phyloP scores from a whole-genome alignment of 306 rosid species.

The Hippophae rhamnoides region DNA sequence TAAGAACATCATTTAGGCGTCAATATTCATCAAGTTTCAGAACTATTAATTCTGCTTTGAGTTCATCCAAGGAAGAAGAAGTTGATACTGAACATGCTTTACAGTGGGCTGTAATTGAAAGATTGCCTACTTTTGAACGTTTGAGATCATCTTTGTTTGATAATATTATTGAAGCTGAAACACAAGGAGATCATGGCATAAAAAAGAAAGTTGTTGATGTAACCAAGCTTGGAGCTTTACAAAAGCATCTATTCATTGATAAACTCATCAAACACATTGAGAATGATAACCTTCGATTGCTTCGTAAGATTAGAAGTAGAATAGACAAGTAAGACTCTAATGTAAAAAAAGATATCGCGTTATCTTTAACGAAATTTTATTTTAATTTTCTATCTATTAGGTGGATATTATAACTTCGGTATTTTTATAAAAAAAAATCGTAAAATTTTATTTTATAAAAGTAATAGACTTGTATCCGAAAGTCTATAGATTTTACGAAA shows the following conservation, averaged over 20 bases:
- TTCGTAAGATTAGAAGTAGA: constrained; percentile 45
- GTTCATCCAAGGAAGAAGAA: constrained; percentile 7
- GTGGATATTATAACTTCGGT: too few relatives aligned
- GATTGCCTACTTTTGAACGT: constrained; percentile 43
- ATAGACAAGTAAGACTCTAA: constrained; percentile 36
- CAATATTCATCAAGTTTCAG: constrained; percentile 33
- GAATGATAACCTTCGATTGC: constrained; percentile 50
- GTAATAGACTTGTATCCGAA: too few relatives aligned
- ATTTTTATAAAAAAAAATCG: too few relatives aligned
- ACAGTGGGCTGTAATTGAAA: constrained; percentile 50
- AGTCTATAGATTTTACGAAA: too few relatives aligned
- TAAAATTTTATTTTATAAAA: too few relatives aligned
- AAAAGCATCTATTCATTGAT: constrained; percentile 45
- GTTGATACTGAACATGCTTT: constrained; percentile 15
- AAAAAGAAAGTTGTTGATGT: constrained; percentile 51
- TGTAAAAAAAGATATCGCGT: too few relatives aligned
- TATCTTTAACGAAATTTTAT: too few relatives aligned
- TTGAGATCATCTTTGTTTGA: constrained; percentile 54
- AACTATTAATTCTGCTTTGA: constrained; percentile 3
- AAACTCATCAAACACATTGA: constrained; percentile 53
- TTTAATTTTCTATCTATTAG: too few relatives aligned
- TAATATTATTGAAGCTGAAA: constrained; percentile 9
- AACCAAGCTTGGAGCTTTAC: constrained; percentile 47
- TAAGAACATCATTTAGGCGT: constrained; percentile 38
- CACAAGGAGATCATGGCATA: constrained; percentile 10